A percentile compares a stretch with the other conserved stretches of the same genome.
Evolutionary conservation across 352 stramenopile species (phyloP).

Genomic region (Pythium aquatile): DNA sequence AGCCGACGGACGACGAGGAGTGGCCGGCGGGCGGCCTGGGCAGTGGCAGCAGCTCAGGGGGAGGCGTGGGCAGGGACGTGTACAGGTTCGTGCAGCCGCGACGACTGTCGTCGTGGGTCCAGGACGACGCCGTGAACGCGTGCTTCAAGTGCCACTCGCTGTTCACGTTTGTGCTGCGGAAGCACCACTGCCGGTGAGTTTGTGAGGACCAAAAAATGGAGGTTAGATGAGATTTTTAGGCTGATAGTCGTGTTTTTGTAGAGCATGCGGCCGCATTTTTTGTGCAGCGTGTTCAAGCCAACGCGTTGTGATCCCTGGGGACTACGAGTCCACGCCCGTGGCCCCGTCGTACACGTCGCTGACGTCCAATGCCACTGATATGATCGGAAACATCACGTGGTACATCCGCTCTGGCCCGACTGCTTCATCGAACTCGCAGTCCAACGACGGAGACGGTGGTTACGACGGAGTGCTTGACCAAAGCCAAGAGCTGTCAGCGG

Average conservation of each 20-base stretch:
- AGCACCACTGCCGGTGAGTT: conserved; percentile 74
- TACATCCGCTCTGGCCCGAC: conserved; percentile 62
- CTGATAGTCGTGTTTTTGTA: conserved; percentile 17
- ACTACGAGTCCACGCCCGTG: conserved; percentile 77
- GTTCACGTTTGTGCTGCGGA: conserved; percentile 77
- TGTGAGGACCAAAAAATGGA: not conserved
- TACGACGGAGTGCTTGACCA: conserved; percentile 31
- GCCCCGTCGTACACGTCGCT: conserved; percentile 59
- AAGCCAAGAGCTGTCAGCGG: conserved; percentile 33
- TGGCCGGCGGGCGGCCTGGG: conserved; percentile 53
- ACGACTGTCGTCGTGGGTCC: conserved; percentile 77
- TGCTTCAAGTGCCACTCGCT: conserved; percentile 85
- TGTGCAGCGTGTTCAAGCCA: conserved; percentile 78
- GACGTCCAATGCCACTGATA: conserved; percentile 66
- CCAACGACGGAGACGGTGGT: conserved; percentile 5
- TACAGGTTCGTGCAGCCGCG: conserved; percentile 84
- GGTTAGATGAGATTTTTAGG: not conserved
- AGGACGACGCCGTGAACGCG: conserved; percentile 82
- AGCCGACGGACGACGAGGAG: conserved; percentile 55
- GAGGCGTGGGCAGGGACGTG: conserved; percentile 56
- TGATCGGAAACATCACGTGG: conserved; percentile 83
- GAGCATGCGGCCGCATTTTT: conserved; percentile 80
- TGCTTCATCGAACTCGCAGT: not conserved
- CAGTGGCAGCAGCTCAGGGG: conserved; percentile 16
- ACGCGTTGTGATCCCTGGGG: conserved; percentile 73